phyloP scores from a whole-genome alignment of 2,329 filamentous ascomycete species.

The Xenoacremonium recifei region DNA sequence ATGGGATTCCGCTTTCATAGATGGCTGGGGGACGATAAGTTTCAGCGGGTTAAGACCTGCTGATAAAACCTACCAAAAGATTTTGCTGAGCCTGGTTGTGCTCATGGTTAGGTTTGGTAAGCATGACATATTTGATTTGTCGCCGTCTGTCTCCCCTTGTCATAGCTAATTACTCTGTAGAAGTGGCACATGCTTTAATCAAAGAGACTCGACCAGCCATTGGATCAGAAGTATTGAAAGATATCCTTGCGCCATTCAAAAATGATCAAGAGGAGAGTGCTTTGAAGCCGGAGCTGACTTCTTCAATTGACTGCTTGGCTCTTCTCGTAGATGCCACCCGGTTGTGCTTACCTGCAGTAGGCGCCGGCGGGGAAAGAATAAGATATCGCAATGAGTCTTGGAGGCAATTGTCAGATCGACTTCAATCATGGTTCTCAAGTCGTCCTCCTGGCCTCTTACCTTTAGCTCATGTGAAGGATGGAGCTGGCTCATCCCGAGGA shows the following conservation, averaged over 20 bases:
- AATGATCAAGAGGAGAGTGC: background rate
- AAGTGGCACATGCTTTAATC: background rate
- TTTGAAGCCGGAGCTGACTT: background rate
- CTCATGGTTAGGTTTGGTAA: background rate
- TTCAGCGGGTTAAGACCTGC: too few species aligned
- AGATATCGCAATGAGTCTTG: background rate
- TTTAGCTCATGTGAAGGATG: background rate
- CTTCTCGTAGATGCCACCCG: background rate
- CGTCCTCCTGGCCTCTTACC: background rate
- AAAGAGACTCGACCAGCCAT: background rate
- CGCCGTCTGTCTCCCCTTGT: background rate
- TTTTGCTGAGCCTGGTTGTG: background rate
- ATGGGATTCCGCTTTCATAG: too few species aligned
- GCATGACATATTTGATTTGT: background rate
- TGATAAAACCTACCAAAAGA: background rate
- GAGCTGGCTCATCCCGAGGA: background rate
- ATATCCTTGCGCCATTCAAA: background rate
- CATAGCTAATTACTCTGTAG: background rate
- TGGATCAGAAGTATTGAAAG: background rate
- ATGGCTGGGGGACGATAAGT: too few species aligned
- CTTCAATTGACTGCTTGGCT: background rate
- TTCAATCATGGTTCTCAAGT: background rate
- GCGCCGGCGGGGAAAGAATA: background rate
- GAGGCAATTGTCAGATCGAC: background rate
- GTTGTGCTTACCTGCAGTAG: background rate